phyloP scores from a whole-genome alignment of 2,329 filamentous ascomycete species.

The Neoscytalidium dimidiatum region DNA sequence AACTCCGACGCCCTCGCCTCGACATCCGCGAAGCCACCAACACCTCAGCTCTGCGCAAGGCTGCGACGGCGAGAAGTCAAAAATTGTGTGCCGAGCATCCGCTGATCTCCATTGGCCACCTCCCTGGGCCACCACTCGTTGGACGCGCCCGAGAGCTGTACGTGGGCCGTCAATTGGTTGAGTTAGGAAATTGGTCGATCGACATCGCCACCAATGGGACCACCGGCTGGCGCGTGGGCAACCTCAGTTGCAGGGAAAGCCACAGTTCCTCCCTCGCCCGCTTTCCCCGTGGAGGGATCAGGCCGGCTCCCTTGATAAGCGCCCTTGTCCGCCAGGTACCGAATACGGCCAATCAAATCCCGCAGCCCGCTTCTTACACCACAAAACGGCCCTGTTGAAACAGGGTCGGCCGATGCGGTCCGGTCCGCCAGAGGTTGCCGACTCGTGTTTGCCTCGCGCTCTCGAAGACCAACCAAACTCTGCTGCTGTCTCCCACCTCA shows the following conservation, averaged over 20 bases:
- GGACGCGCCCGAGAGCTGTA: background rate
- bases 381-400: background rate
- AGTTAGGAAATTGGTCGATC: slow-evolving; percentile 5
- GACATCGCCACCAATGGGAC: slow-evolving; percentile 3
- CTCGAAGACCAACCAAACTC: background rate
- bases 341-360: slow-evolving; percentile 14
- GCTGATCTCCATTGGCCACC: background rate
- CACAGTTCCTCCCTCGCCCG: background rate
- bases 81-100: background rate
- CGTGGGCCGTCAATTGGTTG: background rate
- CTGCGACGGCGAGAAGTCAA: background rate
- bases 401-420: slow-evolving; percentile 7
- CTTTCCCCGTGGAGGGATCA: slow-evolving; percentile 5
- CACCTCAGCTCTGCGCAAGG: background rate
- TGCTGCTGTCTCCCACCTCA: background rate
- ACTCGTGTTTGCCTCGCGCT: background rate
- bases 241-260: background rate
- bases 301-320: background rate
- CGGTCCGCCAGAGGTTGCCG: background rate
- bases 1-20: background rate
- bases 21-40: background rate
- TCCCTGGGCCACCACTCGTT: background rate
- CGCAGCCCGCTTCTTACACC: background rate
- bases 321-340: background rate
- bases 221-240: background rate